phyloP scores from a whole-genome alignment of 352 stramenopile genomes.

The Pythium aphanidermatum region DNA sequence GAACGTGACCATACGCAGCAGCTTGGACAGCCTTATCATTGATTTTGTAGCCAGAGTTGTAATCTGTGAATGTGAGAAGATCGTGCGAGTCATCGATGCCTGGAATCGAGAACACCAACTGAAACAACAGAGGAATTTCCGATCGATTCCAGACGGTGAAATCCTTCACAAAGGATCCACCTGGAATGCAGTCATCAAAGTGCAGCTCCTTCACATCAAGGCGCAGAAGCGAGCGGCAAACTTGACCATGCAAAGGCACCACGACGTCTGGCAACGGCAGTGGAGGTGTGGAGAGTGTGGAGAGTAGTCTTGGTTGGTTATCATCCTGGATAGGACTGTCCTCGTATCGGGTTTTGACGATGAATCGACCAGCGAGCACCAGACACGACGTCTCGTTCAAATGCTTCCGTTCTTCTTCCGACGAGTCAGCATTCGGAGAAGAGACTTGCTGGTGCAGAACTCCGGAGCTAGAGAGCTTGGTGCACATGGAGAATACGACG shows the following conservation, averaged over 20 bases:
- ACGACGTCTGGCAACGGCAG: constrained; percentile 53
- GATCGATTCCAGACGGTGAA: constrained; percentile 89
- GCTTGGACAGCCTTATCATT: constrained; percentile 76
- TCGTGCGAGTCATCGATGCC: constrained; percentile 64
- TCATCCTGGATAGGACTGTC: constrained; percentile 7
- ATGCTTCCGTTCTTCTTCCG: constrained; percentile 78
- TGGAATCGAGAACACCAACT: constrained; percentile 68
- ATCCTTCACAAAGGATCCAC: constrained; percentile 85
- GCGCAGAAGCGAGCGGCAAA: constrained; percentile 76
- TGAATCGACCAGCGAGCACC: constrained; percentile 54
- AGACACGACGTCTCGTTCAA: constrained; percentile 81
- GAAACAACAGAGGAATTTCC: constrained; percentile 84
- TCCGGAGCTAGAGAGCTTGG: constrained; percentile 39
- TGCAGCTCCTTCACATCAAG: constrained; percentile 86
- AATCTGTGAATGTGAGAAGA: constrained; percentile 77
- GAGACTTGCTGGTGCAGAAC: constrained; percentile 9
- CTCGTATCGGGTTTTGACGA: constrained; percentile 34
- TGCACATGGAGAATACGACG: constrained; percentile 71
- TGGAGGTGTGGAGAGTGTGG: constrained; percentile 19
- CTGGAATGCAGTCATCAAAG: constrained; percentile 85
- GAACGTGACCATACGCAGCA: constrained; percentile 78
- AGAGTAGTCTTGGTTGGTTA: too few relatives aligned
- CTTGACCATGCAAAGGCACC: constrained; percentile 71
- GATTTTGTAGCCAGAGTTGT: constrained; percentile 82
- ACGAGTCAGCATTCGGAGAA: constrained; percentile 49